Evolutionary conservation across 2,329 filamentous ascomycete species (phyloP), one percentile per base, ranked within the genome.

Genomic region (Verruconis gallopava): DNA sequence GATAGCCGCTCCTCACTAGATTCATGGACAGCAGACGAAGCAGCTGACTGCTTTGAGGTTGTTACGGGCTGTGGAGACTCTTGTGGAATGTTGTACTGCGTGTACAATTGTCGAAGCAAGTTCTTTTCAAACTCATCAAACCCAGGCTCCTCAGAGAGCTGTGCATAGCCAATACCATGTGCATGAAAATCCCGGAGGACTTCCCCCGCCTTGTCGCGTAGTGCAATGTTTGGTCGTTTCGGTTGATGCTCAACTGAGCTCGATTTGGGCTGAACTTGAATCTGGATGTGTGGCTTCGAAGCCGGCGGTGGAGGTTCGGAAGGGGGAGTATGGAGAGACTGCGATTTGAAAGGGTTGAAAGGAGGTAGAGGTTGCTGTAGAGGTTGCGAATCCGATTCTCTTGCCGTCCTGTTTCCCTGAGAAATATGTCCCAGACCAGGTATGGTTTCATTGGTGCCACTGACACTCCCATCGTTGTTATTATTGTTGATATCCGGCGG

Each of bases 91-190:
- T 28, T 28, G 5, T 22, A 22, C 12, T 30, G 15, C 21, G 25
- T 32, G 13, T 30, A 40, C 12, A 40, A 32, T 32, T 40, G 38
- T 18, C 25, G 17, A 15, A 40, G 32, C 18, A 30, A 19, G 18
- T 40, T 18, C 17, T 33, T 40, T 15, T 40, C 38, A 12, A 40
- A 40, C 9, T 18, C 25, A 32, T 40, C 38, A 25, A 40, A 32
- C 5, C 21, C 25, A 19, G 9, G 25, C 33, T 40, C 38, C 14
- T 40, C 11, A 19, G 38, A 15, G 15, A 40, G 38, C 25, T n/a
- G 5, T 15, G 38, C 3, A n/a, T 40, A 40, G 11, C 15, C 17
- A 18, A 40, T 33, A 13, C 38, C 38, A 15, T 34, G 38, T 12
- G 38, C 38, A 5, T 40, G 25, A 17, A 40, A 18, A 3, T n/a